Evolutionary conservation across 768 basidiomycete genomes (phyloP), one percentile per base, ranked within the genome.

Genomic region (Tremella yokohamensis): DNA sequence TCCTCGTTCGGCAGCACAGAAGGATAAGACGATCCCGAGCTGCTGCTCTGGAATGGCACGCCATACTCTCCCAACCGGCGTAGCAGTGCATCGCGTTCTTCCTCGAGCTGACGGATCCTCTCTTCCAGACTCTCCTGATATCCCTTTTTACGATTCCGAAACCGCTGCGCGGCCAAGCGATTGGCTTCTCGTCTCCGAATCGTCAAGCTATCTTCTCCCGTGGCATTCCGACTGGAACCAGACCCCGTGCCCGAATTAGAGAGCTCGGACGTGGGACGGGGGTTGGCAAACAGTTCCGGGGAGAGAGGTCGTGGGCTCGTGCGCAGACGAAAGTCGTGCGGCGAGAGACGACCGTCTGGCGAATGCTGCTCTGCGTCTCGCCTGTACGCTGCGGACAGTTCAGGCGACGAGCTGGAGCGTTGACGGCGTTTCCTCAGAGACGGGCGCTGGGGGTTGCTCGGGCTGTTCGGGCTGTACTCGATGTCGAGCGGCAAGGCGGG

Each of bases 141-240:
- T 15, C 73, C 70, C 63, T 76, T 76, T 58, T 76, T 76, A 47
- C 74, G 44, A 24, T 66, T 74, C 18, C 74, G 49, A 51, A 76
- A 76, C 0, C 74, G 60, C 54, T 74, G 73, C 3, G 74, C 74
- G 0, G 74, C 74, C 22, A 76, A 56, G 26, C 74, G 57, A 54
- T 76, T 74, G 16, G 74, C 74, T 57, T 76, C 74, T 12, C 74
- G 64, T 26, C 74, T 39, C 26, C 67, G 56, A 13, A 65, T 29
- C 18, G 61, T 54, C 8, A 60, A 48, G 0, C 9, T 45, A 13
- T 61, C 54, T 52, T 61, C 65, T 20, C 44, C 34, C 4, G 12
- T 22, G 42, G 42, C 22, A 16, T 45, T 45, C 15, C 22, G n/a
- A 22, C 42, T 45, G 6, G n/a, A n/a, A 4, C 42, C 42, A 18